Evolutionary conservation across 768 basidiomycete species (phyloP).

Genomic region (Fomitopsis serialis): DNA sequence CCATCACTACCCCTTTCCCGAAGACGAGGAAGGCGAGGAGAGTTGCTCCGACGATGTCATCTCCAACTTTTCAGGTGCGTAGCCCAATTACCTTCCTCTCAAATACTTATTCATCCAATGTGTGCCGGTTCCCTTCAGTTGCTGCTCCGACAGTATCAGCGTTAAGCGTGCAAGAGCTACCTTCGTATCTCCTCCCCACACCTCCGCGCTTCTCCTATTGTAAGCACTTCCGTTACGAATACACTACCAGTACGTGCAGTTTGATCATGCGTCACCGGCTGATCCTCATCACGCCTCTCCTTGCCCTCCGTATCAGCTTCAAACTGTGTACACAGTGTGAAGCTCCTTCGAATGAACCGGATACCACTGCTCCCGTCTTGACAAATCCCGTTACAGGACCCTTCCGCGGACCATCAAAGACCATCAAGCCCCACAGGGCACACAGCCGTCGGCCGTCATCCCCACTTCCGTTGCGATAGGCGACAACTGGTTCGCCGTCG

Average conservation of each 20-base stretch:
- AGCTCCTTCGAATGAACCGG: conserved; percentile 60
- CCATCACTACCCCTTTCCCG: conserved; percentile 38
- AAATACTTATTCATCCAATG: no score
- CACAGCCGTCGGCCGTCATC: conserved; percentile 47
- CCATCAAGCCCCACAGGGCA: neutral
- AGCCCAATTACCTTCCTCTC: neutral
- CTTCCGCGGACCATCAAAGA: neutral
- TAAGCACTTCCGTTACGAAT: conserved; percentile 66
- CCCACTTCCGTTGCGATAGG: conserved; percentile 89
- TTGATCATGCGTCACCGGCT: conserved; percentile 6
- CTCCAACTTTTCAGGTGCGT: neutral
- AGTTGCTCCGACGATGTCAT: neutral
- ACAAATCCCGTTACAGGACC: conserved; percentile 5
- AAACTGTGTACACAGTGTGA: conserved; percentile 77
- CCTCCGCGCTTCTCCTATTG: conserved; percentile 48
- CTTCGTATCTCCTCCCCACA: conserved; percentile 1
- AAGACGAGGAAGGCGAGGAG: neutral
- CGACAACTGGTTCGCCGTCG: conserved; percentile 78
- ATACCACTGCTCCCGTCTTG: conserved; percentile 24
- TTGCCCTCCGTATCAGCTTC: no score
- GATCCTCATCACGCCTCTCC: neutral
- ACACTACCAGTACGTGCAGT: conserved; percentile 54
- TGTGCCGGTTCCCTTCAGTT: no score
- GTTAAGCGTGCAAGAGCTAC: neutral
- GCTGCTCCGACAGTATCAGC: conserved; percentile 15